These are phyloP conservation scores for Auricularia sp. DNA, from an alignment of 768 basidiomycete genomes.

Conservation along the genomic window DNA sequence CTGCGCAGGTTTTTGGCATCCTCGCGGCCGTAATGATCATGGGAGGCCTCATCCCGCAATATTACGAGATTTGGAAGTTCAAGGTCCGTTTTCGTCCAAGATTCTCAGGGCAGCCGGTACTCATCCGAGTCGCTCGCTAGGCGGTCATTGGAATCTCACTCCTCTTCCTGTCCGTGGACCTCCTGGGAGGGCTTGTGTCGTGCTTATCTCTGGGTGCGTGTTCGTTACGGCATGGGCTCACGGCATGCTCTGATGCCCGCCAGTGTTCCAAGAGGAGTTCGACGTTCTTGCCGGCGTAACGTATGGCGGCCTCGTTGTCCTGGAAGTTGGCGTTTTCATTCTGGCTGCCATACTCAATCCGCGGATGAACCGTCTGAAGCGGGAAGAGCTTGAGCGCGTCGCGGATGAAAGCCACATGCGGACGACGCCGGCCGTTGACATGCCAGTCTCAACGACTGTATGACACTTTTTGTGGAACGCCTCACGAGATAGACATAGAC, in stretches of 20 bases:
- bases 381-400: not conserved
- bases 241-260: not conserved
- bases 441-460: not conserved
- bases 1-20: constrained; percentile 52
- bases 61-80: constrained; percentile 61
- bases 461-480: too few species aligned
- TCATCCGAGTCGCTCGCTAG: not conserved
- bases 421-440: not conserved
- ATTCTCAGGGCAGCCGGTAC: not conserved
- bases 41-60: constrained; percentile 48
- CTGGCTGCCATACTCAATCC: constrained; percentile 61
- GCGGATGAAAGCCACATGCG: not conserved
- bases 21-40: constrained; percentile 49
- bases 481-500: too few species aligned
- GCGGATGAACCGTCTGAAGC: constrained; percentile 11
- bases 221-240: not conserved
- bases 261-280: constrained; percentile 49
- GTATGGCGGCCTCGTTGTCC: constrained; percentile 54
- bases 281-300: constrained; percentile 54
- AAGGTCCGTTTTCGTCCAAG: constrained; percentile 20
- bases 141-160: constrained; percentile 63
- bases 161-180: constrained; percentile 59
- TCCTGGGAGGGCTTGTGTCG: constrained; percentile 61
- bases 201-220: constrained; percentile 16
- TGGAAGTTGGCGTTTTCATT: constrained; percentile 53